phyloP scores from a whole-genome alignment of 2,329 filamentous ascomycete genomes.

The Epichloe typhina region DNA sequence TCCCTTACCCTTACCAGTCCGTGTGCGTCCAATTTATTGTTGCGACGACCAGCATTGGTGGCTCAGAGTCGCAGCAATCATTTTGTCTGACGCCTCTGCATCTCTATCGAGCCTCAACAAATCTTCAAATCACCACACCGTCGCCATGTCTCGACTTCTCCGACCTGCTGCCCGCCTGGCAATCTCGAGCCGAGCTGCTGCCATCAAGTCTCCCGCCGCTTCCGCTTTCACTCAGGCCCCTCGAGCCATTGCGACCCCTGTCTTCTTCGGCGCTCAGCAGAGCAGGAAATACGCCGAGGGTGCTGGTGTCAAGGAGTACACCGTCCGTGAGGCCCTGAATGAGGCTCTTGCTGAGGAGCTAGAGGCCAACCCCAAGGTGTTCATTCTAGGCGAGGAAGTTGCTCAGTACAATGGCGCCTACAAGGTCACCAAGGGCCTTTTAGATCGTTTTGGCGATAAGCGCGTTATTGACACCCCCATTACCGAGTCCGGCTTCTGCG shows the following conservation, averaged over 20 bases:
- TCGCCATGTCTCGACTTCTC: constrained; percentile 37
- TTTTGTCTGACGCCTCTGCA: neutral
- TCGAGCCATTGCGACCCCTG: constrained; percentile 21
- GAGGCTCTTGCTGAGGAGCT: constrained; percentile 97
- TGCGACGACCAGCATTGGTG: constrained; percentile 8
- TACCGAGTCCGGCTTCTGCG: constrained; percentile 90
- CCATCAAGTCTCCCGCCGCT: constrained; percentile 20
- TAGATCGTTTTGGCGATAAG: constrained; percentile 95
- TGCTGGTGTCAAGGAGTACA: constrained; percentile 73
- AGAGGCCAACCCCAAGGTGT: constrained; percentile 87
- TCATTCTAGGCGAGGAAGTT: constrained; percentile 93
- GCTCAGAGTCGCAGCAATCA: constrained; percentile 5
- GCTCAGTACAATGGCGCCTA: constrained; percentile 99
- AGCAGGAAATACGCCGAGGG: constrained; percentile 42
- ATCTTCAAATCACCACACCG: constrained; percentile 4
- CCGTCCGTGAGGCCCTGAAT: constrained; percentile 92
- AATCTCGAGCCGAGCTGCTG: constrained; percentile 26
- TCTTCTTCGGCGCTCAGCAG: constrained; percentile 30
- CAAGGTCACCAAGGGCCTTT: constrained; percentile 96
- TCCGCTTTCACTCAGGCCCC: constrained; percentile 21
- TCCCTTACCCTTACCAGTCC: neutral
- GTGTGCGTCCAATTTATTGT: neutral
- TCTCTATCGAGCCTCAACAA: constrained; percentile 5
- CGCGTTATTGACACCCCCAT: constrained; percentile 97
- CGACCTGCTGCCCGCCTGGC: constrained; percentile 37